A percentile compares a stretch with the other conserved stretches of the same genome.
These are phyloP conservation scores for Sporothrix inflata DNA, from an alignment of 2,329 filamentous ascomycete genomes.

Conservation along the genomic window DNA sequence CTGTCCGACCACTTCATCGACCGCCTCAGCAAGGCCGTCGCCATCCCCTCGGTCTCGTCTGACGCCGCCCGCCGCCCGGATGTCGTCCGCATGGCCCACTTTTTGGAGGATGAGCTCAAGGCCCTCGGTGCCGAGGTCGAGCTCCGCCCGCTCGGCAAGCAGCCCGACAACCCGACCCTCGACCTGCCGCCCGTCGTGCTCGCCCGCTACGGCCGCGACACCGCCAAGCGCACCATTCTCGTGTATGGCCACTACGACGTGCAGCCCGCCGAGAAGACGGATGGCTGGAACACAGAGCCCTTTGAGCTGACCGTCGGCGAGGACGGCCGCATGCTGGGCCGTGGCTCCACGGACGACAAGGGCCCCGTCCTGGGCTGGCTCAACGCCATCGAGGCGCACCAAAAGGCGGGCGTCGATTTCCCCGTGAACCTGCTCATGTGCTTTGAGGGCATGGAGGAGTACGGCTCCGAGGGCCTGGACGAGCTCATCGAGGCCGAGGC, in stretches of 20 bases:
- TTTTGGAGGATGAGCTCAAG: constrained; percentile 80
- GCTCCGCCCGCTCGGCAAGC: constrained; percentile 83
- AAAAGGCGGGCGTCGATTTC: constrained; percentile 91
- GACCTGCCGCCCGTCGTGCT: constrained; percentile 92
- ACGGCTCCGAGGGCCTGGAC: constrained; percentile 93
- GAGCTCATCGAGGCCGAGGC: constrained; percentile 91
- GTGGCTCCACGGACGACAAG: constrained; percentile 96
- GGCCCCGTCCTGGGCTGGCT: constrained; percentile 96
- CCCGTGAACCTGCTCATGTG: constrained; percentile 99
- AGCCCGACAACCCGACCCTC: constrained; percentile 87
- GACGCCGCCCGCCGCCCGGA: constrained; percentile 86
- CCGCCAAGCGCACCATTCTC: constrained; percentile 90
- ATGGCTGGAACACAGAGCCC: constrained; percentile 95
- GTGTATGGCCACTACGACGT: constrained; percentile 99
- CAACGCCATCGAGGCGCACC: constrained; percentile 96
- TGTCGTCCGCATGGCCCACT: constrained; percentile 96
- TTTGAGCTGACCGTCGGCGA: constrained; percentile 87
- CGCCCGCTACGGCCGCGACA: constrained; percentile 88
- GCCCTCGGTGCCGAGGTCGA: constrained; percentile 84
- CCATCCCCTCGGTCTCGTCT: constrained; percentile 93
- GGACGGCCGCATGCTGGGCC: constrained; percentile 93
- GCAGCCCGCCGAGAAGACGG: constrained; percentile 88
- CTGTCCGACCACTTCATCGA: constrained; percentile 83
- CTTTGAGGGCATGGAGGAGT: constrained; percentile 99
- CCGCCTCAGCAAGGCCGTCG: constrained; percentile 86